A percentile compares a stretch with the other conserved stretches of the same genome.
phyloP scores from a whole-genome alignment of 176 grass and related monocot genomes.

The Raddia distichophylla region DNA sequence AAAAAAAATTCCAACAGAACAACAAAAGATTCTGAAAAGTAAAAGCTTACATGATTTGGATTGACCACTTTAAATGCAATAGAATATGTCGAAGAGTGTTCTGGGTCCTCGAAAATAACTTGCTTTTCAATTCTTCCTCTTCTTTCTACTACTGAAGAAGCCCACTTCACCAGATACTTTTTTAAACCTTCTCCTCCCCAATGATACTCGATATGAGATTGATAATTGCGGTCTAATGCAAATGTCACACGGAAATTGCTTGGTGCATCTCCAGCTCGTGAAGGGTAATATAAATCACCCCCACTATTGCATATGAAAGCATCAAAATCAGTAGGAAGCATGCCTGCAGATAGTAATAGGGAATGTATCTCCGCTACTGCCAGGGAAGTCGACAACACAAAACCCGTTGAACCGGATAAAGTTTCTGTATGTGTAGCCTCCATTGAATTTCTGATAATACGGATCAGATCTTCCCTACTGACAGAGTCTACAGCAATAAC shows the following conservation, averaged over 20 bases:
- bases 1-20: slow-evolving; percentile 14
- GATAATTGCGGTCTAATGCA: slow-evolving; percentile 73
- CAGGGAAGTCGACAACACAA: slow-evolving; percentile 57
- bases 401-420: slow-evolving; percentile 47
- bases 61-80: slow-evolving; percentile 82
- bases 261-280: slow-evolving; percentile 58
- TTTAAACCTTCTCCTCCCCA: slow-evolving; percentile 97
- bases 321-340: slow-evolving; percentile 86
- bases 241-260: slow-evolving; percentile 62
- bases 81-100: slow-evolving; percentile 68
- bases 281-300: slow-evolving; percentile 90
- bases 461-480: slow-evolving; percentile 51
- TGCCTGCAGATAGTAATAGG: slow-evolving; percentile 58
- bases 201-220: slow-evolving; percentile 80
- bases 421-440: slow-evolving; percentile 51
- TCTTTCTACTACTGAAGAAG: slow-evolving; percentile 63
- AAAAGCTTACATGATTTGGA: slow-evolving; percentile 68
- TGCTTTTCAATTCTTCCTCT: slow-evolving; percentile 69
- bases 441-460: slow-evolving; percentile 55
- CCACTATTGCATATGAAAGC: slow-evolving; percentile 97
- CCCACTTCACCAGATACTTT: slow-evolving; percentile 81
- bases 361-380: slow-evolving; percentile 67
- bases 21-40: slow-evolving; percentile 20
- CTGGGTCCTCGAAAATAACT: slow-evolving; percentile 72
- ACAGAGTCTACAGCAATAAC: slow-evolving; percentile 71